Percentiles rank a stretch among this genome's conserved stretches.
These are phyloP conservation scores for Coelastrella sp. DNA, from an alignment of 139 green algal genomes.

Conservation along the genomic window DNA sequence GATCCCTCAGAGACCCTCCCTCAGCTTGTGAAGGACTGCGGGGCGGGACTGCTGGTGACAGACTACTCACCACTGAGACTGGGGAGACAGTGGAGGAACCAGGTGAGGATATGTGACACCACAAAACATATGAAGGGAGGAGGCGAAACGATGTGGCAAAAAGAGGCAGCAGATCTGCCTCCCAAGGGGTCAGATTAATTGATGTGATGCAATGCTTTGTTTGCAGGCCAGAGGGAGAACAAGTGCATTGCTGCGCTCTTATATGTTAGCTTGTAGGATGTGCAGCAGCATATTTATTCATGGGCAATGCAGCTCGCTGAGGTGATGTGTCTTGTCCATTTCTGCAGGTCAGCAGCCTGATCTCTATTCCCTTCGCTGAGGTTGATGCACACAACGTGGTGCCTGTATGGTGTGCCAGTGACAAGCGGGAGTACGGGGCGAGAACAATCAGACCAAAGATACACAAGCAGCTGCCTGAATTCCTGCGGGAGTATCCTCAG, in stretches of 20 bases:
- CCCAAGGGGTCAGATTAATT: too few relatives aligned
- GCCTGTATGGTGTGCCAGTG: constrained; percentile 88
- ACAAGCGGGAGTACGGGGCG: constrained; percentile 92
- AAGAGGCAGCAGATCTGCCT: too few relatives aligned
- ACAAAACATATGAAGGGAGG: too few relatives aligned
- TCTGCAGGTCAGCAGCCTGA: constrained; percentile 44
- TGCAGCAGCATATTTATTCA: too few relatives aligned
- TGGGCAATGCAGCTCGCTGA: too few relatives aligned
- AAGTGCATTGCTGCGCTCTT: too few relatives aligned
- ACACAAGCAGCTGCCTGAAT: constrained; percentile 86
- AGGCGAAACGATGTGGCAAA: too few relatives aligned
- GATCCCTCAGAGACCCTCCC: constrained; percentile 84
- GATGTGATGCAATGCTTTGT: too few relatives aligned
- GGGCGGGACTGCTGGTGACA: constrained; percentile 86
- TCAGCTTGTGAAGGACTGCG: constrained; percentile 66
- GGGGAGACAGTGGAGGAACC: constrained; percentile 77
- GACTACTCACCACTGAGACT: constrained; percentile 90
- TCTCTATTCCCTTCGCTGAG: constrained; percentile 77
- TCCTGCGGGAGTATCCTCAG: constrained; percentile 86
- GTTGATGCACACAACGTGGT: constrained; percentile 99
- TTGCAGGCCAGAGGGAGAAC: too few relatives aligned
- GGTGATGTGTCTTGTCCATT: too few relatives aligned
- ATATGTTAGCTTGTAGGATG: too few relatives aligned
- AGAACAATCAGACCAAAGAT: constrained; percentile 96
- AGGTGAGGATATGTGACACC: constrained; percentile 54